A percentile compares a stretch with the other conserved stretches of the same genome.
Evolutionary conservation across 805 yeast species (phyloP).

Genomic region (Candida cerambycidarum): DNA sequence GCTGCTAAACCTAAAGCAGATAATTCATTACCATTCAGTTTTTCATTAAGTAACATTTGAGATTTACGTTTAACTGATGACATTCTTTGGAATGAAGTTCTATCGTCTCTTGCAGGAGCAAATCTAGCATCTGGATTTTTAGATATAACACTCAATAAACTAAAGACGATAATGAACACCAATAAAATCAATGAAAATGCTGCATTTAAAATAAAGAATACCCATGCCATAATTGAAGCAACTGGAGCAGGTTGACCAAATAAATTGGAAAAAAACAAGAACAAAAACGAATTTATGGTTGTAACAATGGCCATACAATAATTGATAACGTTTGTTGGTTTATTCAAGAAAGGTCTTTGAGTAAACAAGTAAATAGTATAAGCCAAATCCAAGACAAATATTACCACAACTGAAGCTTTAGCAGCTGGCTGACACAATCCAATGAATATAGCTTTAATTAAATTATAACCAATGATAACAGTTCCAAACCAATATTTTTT

Average conservation of each 20-base stretch:
- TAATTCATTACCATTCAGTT: constrained; percentile 46
- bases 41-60: constrained; percentile 19
- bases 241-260: constrained; percentile 81
- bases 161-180: constrained; percentile 65
- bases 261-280: constrained; percentile 80
- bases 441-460: constrained; percentile 70
- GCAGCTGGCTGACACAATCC: constrained; percentile 81
- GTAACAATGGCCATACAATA: constrained; percentile 71
- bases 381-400: constrained; percentile 73
- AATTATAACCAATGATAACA: constrained; percentile 57
- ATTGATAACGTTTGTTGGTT: constrained; percentile 74
- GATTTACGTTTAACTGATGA: constrained; percentile 28
- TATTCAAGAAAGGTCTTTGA: constrained; percentile 76
- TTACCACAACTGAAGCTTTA: constrained; percentile 72
- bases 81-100: constrained; percentile 78
- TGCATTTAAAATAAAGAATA: constrained; percentile 85
- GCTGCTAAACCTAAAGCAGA: constrained; percentile 81
- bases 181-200: constrained; percentile 78
- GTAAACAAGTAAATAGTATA: constrained; percentile 65
- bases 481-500: constrained; percentile 80
- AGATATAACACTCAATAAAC: constrained; percentile 60
- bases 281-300: constrained; percentile 77
- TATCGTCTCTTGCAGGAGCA: constrained; percentile 87
- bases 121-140: constrained; percentile 88
- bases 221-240: constrained; percentile 85